Evolutionary conservation across 192 early-diverging fungal genomes (phyloP).

Genomic region (Diversispora epigaea): DNA sequence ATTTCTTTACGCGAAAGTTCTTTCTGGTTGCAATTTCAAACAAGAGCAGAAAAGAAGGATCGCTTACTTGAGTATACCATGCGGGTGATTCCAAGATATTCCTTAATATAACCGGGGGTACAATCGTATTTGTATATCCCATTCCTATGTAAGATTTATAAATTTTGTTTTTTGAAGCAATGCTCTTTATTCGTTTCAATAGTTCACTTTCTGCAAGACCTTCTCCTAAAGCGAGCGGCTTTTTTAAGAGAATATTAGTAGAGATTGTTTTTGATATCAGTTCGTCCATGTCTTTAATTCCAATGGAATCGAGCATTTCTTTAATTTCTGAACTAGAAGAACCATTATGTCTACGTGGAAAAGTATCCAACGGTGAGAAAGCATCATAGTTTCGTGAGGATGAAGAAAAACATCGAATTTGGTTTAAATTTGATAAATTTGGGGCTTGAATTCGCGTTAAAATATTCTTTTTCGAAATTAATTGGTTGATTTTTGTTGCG

Average conservation of each 20-base stretch:
- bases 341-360: conserved; percentile 87
- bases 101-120: conserved; percentile 92
- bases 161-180: conserved; percentile 91
- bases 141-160: conserved; percentile 93
- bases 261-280: conserved; percentile 86
- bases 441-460: not conserved
- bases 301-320: conserved; percentile 81
- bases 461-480: not conserved
- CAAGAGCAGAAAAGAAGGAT: not conserved
- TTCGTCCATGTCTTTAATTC: conserved; percentile 76
- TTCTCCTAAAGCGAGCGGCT: conserved; percentile 71
- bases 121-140: conserved; percentile 89
- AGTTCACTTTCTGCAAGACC: conserved; percentile 84
- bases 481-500: not conserved
- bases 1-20: conserved; percentile 4
- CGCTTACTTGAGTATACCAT: conserved; percentile 91
- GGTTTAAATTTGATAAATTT: not conserved
- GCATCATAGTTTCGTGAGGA: conserved; percentile 12
- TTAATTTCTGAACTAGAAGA: conserved; percentile 71
- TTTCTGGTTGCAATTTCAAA: not conserved
- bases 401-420: conserved; percentile 10
- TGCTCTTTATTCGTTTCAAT: conserved; percentile 75
- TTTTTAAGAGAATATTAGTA: conserved; percentile 68
- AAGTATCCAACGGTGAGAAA: conserved; percentile 68
- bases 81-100: conserved; percentile 98